phyloP scores from a whole-genome alignment of 345 rosid genomes.

The Ricinus communis region DNA sequence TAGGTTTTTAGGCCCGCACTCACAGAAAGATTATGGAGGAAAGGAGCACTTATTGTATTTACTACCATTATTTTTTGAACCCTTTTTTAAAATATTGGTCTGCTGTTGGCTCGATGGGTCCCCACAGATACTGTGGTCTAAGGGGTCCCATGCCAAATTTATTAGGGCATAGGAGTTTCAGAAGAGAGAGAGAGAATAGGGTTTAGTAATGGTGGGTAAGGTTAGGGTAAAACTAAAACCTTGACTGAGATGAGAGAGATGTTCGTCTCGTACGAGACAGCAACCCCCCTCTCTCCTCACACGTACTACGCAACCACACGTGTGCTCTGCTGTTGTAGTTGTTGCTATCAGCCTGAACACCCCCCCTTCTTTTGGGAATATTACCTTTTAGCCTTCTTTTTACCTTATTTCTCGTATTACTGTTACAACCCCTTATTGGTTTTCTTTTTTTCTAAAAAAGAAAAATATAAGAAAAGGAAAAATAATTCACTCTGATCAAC shows the following conservation, averaged over 20 bases:
- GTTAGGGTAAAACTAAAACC: not conserved
- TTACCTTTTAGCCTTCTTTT: conserved; percentile 13
- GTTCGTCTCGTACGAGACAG: conserved; percentile 32
- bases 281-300: conserved; percentile 9
- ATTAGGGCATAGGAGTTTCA: conserved; percentile 4
- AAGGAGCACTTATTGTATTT: no score
- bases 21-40: conserved; percentile 9
- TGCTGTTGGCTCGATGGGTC: not conserved
- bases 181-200: not conserved
- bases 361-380: conserved; percentile 14
- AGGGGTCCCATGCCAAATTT: conserved; percentile 20
- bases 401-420: not conserved
- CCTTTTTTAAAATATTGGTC: no score
- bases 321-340: not conserved
- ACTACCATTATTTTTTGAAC: no score
- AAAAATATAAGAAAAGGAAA: no score
- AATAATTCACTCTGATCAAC: not conserved
- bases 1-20: conserved; percentile 4
- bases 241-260: conserved; percentile 25
- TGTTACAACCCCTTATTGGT: not conserved
- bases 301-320: conserved; percentile 33
- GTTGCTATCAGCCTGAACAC: conserved; percentile 21
- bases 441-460: no score
- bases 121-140: not conserved
- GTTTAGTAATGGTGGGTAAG: not conserved